A percentile compares a stretch with the other conserved stretches of the same genome.
phyloP scores from a whole-genome alignment of 768 basidiomycete genomes.

The Kwoniella sp. region DNA sequence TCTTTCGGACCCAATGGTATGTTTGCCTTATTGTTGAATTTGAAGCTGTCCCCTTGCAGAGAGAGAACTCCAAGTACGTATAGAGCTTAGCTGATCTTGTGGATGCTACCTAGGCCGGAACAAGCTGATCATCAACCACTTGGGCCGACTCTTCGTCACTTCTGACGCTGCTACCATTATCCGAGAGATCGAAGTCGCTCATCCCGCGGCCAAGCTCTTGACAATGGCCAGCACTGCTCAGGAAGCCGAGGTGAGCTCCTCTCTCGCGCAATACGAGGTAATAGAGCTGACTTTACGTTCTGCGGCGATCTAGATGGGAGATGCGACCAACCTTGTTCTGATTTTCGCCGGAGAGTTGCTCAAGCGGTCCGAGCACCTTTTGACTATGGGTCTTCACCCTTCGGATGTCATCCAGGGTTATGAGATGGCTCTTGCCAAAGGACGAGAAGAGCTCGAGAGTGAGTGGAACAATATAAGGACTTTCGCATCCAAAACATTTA shows the following conservation, averaged over 20 bases:
- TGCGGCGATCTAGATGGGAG: conserved; percentile 73
- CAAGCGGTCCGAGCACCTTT: conserved; percentile 86
- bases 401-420: conserved; percentile 94
- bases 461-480: conserved; percentile 59
- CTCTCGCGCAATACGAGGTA: not conserved
- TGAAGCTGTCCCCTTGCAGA: no score
- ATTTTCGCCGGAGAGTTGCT: conserved; percentile 94
- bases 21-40: no score
- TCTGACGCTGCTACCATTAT: conserved; percentile 99
- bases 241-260: conserved; percentile 76
- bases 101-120: conserved; percentile 80
- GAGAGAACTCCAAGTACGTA: no score
- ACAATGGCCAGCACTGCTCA: conserved; percentile 98
- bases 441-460: conserved; percentile 87
- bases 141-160: conserved; percentile 92
- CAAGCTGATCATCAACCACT: conserved; percentile 96
- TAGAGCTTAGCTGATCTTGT: no score
- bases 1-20: conserved; percentile 94
- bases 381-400: conserved; percentile 96
- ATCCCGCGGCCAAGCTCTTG: conserved; percentile 97
- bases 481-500: no score
- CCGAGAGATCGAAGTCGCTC: conserved; percentile 94
- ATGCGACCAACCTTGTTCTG: conserved; percentile 91
- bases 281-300: conserved; percentile 16
- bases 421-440: conserved; percentile 83